A percentile compares a stretch with the other conserved stretches of the same genome.
Evolutionary conservation across 169 alveolate genomes (phyloP).

Genomic region (Plasmodium vinckei): DNA sequence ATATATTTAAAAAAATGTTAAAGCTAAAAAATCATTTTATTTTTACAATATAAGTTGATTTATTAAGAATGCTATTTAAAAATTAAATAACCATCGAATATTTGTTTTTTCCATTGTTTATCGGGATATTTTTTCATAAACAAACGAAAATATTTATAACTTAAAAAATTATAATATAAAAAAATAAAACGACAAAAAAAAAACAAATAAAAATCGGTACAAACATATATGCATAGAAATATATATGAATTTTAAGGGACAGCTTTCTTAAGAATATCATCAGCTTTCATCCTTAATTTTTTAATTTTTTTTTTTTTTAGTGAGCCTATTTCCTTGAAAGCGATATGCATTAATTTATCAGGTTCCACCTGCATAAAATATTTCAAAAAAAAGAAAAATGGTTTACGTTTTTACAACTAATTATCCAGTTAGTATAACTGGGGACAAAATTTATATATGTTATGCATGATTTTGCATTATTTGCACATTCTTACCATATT

Average conservation of each 20-base stretch:
- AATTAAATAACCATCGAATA: conserved; percentile 1
- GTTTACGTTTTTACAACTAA: neutral
- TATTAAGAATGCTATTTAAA: neutral
- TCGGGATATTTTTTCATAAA: conserved; percentile 5
- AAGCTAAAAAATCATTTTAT: too few species aligned
- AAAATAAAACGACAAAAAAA: conserved; percentile 10
- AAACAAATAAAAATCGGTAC: neutral
- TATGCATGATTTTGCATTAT: neutral
- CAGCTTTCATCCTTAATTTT: conserved; percentile 80
- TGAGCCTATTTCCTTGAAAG: conserved; percentile 82
- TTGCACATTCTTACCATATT: conserved; percentile 51
- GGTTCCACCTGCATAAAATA: conserved; percentile 77
- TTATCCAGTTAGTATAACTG: neutral
- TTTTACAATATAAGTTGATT: neutral
- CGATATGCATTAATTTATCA: conserved; percentile 82
- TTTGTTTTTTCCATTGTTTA: neutral
- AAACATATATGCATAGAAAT: conserved; percentile 2
- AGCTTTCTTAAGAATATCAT: conserved; percentile 39
- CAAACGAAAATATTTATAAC: conserved; percentile 51
- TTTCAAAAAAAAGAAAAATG: neutral
- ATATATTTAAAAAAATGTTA: too few species aligned
- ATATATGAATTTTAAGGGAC: conserved; percentile 4
- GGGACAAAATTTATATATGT: neutral
- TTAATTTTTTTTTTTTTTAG: conserved; percentile 81
- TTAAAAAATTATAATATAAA: conserved; percentile 44